Evolutionary conservation across 306 rosid species (phyloP).

Genomic region (Prunus salicina): DNA sequence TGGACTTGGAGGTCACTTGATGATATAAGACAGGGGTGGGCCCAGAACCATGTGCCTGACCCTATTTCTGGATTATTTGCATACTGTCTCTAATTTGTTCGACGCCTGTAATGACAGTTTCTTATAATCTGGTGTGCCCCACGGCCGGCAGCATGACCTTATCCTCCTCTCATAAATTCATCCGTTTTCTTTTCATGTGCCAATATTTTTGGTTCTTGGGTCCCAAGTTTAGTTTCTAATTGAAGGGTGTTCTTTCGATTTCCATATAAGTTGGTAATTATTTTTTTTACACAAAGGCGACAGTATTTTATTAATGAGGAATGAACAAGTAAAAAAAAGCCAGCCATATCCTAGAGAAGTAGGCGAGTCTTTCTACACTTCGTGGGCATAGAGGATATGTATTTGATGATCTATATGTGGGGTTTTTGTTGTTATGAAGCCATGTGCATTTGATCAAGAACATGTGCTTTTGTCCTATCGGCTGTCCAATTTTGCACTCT

Average conservation of each 20-base stretch:
- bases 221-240: neutral
- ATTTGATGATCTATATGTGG: constrained; percentile 12
- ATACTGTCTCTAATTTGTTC: neutral
- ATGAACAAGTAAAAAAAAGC: too few relatives aligned
- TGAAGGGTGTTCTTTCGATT: neutral
- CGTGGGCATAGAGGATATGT: neutral
- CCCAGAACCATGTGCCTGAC: constrained; percentile 25
- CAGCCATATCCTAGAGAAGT: too few relatives aligned
- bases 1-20: constrained; percentile 4
- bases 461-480: constrained; percentile 57
- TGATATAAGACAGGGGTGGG: neutral
- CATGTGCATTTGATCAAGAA: constrained; percentile 58
- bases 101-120: constrained; percentile 1
- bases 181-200: neutral
- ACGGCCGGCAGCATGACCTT: neutral
- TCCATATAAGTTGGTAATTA: constrained; percentile 16
- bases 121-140: neutral
- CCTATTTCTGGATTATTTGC: neutral
- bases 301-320: too few relatives aligned
- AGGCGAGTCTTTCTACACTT: too few relatives aligned
- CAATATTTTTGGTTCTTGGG: neutral
- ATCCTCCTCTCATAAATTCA: neutral
- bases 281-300: too few relatives aligned
- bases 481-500: constrained; percentile 30
- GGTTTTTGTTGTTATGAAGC: constrained; percentile 35